Base-by-base conservation (phyloP, 2,329 filamentous ascomycete genomes). In the Orbilia ellipsospora region DNA sequence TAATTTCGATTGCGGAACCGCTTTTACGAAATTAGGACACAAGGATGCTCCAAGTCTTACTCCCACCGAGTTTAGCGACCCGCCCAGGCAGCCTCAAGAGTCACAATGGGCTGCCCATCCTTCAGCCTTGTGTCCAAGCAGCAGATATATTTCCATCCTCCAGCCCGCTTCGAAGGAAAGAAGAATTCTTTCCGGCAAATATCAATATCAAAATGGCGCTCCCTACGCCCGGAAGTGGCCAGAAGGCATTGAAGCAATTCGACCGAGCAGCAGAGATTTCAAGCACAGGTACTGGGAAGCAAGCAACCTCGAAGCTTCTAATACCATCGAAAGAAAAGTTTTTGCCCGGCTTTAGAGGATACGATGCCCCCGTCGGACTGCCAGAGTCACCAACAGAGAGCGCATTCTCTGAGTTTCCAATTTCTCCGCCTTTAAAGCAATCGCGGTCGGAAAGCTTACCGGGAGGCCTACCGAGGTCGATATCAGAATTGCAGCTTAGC, bases 181-280 rank as follows among this genome's bases (percentile, higher is more conserved):
- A 63, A 7, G 62, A 56, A 15, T 63, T 64, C 18, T 62, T 52
- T 15, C 57, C 64, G 31, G 66, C 51, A 23, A 68, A 74, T 62
- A 64, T 74, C 51, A 74, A 74, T 28, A 56, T 74, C 63, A 74
- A 74, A 54, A 74, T 74, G 70, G 57, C 66, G 28, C 60, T 67
- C 28, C 70, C 70, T 50, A 59, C 50, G 16, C 50, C 57, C 15
- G 60, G 56, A 48, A 31, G 48, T 15, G 60, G 60, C n/a, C 18
- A 36, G 31, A 65, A 64, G 36, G 16, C 40, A 1, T 16, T 59
- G 16, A 67, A 54, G 59, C 40, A 67, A 61, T n/a, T 50, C 28
- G 63, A 63, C 16, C 16, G 36, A 18, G 59, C 4, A 12, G n/a
- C 20, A 12, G 44, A 44, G 23, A 62, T 40, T 28, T 63, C 57